Evolutionary conservation across 805 yeast species (phyloP), one percentile per base, ranked within the genome.

Genomic region (Monosporozyma unispora): DNA sequence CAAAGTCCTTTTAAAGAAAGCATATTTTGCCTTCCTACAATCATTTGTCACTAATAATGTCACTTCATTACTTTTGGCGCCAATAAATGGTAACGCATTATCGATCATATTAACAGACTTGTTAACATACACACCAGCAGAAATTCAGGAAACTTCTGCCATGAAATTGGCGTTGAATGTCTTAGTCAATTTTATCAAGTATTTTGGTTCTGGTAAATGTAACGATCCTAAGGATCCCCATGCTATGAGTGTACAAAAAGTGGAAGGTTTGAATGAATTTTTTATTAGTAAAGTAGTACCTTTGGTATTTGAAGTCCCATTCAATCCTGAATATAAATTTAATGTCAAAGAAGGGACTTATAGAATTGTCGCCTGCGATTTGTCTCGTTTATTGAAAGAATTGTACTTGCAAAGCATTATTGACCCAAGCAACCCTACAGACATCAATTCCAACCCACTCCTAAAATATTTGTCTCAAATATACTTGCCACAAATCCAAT

Each of bases 311-410:
- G 90, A 87, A 63, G 70, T 88, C 45, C 87, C 95, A n/a, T 82
- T 87, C 63, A 81, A 84, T 56, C 77, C 81, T 33, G 76, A 76
- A 29, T 64, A 64, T 45, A 76, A 74, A 35, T 81, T 83, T 57
- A 79, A 83, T 59, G 70, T 81, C 45, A 79, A 80, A 54, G 96
- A 89, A 64, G 95, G 95, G 4, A 90, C 87, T 62, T 79, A 77
- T 55, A 76, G 91, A 59, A 74, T 82, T 51, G 74, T 86, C 37
- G 82, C 88, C 1, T 78, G 80, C 55, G 99, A 91, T 60, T 71
- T 87, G 12, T 79, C 93, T 1, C 71, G 79, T 42, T 69, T 88
- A 21, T 77, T 90, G 62, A 84, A 80, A 56, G 74, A 84, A 2
- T 71, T 86, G 52, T 82, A 72, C 54, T 71, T 70, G 5, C 61